Percentiles rank a stretch among this genome's conserved stretches.
Conservation (phyloP, 192 early-diverging fungal species). For the Chytriomyces sp. region DNA sequence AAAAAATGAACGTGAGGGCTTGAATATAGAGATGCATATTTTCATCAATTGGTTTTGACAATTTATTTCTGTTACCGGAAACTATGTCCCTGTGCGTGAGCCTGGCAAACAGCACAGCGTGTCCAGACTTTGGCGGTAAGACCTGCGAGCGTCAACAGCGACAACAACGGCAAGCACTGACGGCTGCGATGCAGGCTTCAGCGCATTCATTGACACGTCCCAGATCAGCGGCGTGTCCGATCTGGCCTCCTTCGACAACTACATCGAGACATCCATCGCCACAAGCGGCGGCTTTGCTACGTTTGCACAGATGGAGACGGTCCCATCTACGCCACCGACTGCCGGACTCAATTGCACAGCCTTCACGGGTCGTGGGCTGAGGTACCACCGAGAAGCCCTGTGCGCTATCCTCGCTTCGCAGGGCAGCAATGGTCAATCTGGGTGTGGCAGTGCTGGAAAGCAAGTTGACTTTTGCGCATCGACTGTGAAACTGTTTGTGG, state of each 20-base stretch:
- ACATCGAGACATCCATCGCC: not conserved
- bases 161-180: not conserved
- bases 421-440: not conserved
- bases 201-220: conserved; percentile 8
- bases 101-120: conserved; percentile 14
- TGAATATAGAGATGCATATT: too few species aligned
- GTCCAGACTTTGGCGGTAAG: conserved; percentile 21
- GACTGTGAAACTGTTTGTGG: not conserved
- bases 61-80: too few species aligned
- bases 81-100: not conserved
- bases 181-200: not conserved
- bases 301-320: not conserved
- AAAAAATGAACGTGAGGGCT: too few species aligned
- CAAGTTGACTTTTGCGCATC: conserved; percentile 1
- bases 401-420: not conserved
- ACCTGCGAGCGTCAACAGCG: not conserved
- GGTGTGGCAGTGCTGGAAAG: not conserved
- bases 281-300: not conserved
- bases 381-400: not conserved
- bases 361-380: not conserved
- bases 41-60: not conserved
- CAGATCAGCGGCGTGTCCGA: not conserved
- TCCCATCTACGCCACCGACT: too few species aligned
- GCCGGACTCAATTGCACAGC: not conserved
- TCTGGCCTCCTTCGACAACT: not conserved